phyloP scores from a whole-genome alignment of 805 yeast genomes.

The Nakazawaea anatomiae region DNA sequence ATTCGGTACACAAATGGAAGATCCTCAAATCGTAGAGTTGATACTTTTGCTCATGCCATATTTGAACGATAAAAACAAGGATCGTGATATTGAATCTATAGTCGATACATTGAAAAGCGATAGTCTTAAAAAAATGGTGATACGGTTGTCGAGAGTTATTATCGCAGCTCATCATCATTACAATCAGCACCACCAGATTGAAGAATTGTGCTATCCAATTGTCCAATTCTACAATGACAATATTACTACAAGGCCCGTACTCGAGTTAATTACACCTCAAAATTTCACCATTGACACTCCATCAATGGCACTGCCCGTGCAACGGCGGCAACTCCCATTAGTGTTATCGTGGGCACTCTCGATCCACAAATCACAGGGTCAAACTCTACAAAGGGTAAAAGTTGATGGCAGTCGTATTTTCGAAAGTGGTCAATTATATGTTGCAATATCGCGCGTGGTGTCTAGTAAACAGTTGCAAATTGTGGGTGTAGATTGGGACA shows the following conservation, averaged over 20 bases:
- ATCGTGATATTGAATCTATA: too few relatives aligned
- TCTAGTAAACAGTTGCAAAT: conserved; percentile 60
- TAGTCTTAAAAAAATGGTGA: conserved; percentile 8
- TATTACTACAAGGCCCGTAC: neutral
- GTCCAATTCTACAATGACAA: conserved; percentile 32
- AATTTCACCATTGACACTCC: conserved; percentile 29
- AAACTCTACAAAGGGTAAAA: conserved; percentile 63
- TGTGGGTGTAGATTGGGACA: neutral
- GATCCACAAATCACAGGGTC: conserved; percentile 83
- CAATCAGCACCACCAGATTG: too few relatives aligned
- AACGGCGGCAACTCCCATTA: conserved; percentile 61
- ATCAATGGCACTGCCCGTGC: conserved; percentile 9
- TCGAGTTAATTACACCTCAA: conserved; percentile 22
- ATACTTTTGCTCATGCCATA: too few relatives aligned
- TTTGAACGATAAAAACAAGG: too few relatives aligned
- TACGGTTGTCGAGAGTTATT: neutral
- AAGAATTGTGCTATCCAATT: conserved; percentile 29
- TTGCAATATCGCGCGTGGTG: conserved; percentile 74
- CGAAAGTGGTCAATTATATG: conserved; percentile 62
- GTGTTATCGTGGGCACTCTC: conserved; percentile 79
- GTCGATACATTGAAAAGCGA: too few relatives aligned
- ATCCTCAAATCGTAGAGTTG: neutral
- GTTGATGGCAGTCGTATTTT: conserved; percentile 63
- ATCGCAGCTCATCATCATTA: neutral
- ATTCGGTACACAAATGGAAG: neutral